Conservation (phyloP, 1,284 basidiomycete species). For the Ceratobasidium papillatum region DNA sequence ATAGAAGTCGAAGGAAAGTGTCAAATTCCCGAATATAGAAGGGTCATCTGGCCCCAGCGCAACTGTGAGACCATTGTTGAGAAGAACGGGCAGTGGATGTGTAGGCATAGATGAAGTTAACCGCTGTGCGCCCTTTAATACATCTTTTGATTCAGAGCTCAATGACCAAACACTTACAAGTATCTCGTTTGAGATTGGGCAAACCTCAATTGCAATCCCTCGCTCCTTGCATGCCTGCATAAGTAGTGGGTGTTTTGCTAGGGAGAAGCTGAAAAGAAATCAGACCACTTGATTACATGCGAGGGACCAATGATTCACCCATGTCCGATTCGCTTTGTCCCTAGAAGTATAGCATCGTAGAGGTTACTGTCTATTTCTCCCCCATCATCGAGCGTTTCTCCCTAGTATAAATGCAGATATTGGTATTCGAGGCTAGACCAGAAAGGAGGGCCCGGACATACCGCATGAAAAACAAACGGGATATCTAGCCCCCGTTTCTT, state of each 20-base stretch:
- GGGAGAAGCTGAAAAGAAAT: background rate
- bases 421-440: background rate
- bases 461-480: conserved; percentile 80
- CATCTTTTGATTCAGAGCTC: conserved; percentile 14
- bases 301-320: no score
- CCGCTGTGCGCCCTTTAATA: conserved; percentile 23
- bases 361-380: conserved; percentile 19
- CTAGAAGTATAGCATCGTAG: conserved; percentile 33
- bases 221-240: conserved; percentile 44
- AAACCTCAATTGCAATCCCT: conserved; percentile 49
- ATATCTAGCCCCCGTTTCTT: conserved; percentile 68
- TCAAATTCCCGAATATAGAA: conserved; percentile 50
- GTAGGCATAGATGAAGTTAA: conserved; percentile 45
- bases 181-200: conserved; percentile 45
- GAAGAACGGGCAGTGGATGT: conserved; percentile 47
- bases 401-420: background rate
- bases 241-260: background rate
- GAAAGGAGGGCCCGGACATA: background rate
- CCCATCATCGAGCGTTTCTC: conserved; percentile 28
- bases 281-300: no score
- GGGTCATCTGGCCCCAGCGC: conserved; percentile 51
- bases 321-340: conserved; percentile 32
- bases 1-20: conserved; percentile 46
- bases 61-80: conserved; percentile 49
- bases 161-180: conserved; percentile 34